Evolutionary conservation across 495 filamentous ascomycete species (phyloP).

Genomic region (Astrothelium subdiscretum): DNA sequence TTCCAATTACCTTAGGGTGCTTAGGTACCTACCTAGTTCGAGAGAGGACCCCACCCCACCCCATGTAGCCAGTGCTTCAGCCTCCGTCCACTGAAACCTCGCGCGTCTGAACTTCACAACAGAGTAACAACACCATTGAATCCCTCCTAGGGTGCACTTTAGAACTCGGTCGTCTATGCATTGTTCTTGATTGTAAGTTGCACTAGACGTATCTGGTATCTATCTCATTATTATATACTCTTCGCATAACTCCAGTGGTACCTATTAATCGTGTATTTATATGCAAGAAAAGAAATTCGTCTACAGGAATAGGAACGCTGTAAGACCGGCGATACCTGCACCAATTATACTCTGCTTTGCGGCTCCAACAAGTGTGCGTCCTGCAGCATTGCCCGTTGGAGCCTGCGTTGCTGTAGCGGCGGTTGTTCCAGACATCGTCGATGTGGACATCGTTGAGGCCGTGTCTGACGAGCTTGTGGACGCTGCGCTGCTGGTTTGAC

Average conservation of each 20-base stretch:
- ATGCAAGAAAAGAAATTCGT: constrained; percentile 2
- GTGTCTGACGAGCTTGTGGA: neutral
- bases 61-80: too few relatives aligned
- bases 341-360: neutral
- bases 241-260: neutral
- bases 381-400: neutral
- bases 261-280: neutral
- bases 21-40: too few relatives aligned
- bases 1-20: neutral
- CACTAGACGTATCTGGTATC: neutral
- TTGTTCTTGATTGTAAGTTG: neutral
- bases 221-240: neutral
- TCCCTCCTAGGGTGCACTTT: neutral
- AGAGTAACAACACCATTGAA: neutral
- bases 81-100: too few relatives aligned
- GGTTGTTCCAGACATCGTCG: neutral
- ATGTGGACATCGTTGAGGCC: neutral
- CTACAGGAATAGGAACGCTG: neutral
- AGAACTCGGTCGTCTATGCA: neutral
- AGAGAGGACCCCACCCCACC: too few relatives aligned
- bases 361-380: neutral
- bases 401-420: neutral
- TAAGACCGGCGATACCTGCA: neutral
- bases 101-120: neutral
- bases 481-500: neutral